phyloP scores from a whole-genome alignment of 2,329 filamentous ascomycete genomes.

The Coniochaeta sp. region DNA sequence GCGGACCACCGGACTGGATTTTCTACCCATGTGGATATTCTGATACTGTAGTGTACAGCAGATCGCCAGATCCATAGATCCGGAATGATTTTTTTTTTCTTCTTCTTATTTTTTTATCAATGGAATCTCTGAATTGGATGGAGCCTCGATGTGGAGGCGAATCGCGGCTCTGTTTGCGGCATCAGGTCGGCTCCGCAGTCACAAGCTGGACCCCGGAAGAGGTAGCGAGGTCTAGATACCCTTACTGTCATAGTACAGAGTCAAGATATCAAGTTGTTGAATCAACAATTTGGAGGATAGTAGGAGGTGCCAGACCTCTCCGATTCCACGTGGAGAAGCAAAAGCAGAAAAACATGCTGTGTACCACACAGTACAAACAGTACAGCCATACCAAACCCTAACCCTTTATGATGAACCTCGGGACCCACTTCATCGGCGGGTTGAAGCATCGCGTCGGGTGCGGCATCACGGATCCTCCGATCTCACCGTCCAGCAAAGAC shows the following conservation, averaged over 20 bases:
- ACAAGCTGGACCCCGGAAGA: background rate
- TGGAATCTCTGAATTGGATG: background rate
- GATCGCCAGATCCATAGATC: no score
- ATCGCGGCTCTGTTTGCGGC: background rate
- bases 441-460: background rate
- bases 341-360: no score
- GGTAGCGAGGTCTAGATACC: background rate
- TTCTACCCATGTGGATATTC: background rate
- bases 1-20: background rate
- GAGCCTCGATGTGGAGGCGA: background rate
- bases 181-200: background rate
- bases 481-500: background rate
- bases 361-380: background rate
- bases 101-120: background rate
- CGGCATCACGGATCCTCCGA: background rate
- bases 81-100: background rate
- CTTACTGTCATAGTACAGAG: no score
- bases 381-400: background rate
- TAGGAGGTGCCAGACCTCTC: no score
- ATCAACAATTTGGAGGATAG: no score
- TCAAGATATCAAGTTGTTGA: no score
- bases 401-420: background rate
- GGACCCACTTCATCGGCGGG: background rate
- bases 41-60: no score
- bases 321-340: no score